Conservation (phyloP, 192 early-diverging fungal genomes). For the Coemansia sp. region DNA sequence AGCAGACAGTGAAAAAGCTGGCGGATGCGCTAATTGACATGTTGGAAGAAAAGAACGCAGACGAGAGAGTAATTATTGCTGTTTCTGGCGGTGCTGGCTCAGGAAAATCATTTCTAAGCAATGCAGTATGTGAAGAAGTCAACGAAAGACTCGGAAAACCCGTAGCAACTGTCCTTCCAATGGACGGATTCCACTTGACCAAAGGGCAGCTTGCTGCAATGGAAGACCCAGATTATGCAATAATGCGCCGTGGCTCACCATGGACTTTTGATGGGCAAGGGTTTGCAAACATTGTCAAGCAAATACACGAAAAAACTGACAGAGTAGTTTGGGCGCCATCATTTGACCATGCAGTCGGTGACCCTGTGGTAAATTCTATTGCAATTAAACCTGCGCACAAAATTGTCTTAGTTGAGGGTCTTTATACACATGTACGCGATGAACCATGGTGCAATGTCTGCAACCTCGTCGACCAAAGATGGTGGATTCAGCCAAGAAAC, state of each 20-base stretch:
- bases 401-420: conserved; percentile 2
- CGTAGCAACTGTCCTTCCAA: conserved; percentile 43
- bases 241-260: conserved; percentile 53
- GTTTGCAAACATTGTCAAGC: conserved; percentile 23
- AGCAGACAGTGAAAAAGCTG: conserved; percentile 5
- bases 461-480: conserved; percentile 1
- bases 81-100: conserved; percentile 30
- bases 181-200: conserved; percentile 62
- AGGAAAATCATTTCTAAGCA: conserved; percentile 37
- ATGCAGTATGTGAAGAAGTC: conserved; percentile 6
- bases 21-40: conserved; percentile 6
- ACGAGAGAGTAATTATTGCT: conserved; percentile 23
- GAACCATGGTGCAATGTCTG: conserved; percentile 5
- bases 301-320: conserved; percentile 7
- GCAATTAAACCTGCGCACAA: conserved; percentile 14
- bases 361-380: conserved; percentile 51
- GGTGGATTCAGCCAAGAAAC: conserved; percentile 4
- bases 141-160: conserved; percentile 1
- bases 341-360: conserved; percentile 55
- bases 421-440: conserved; percentile 3
- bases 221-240: conserved; percentile 39
- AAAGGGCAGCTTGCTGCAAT: conserved; percentile 10
- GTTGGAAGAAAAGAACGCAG: not conserved
- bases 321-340: conserved; percentile 29
- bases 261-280: conserved; percentile 55